Conservation (phyloP, 2,329 filamentous ascomycete genomes). For the Sporothrix brunneoviolacea region DNA sequence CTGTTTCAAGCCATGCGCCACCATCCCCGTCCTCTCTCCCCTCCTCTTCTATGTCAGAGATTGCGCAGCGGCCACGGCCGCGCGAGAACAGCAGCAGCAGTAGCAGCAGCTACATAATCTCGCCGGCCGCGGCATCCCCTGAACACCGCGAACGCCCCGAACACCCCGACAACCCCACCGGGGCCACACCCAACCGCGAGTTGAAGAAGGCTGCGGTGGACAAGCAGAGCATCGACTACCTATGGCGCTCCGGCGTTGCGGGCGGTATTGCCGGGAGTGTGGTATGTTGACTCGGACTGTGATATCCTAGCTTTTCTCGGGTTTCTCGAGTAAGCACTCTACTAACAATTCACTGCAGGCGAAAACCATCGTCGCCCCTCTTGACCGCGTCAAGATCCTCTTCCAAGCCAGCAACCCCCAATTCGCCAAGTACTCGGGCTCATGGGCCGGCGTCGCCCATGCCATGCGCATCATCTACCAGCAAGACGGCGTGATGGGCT, state of each 20-base stretch:
- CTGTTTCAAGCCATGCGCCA: constrained; percentile 47
- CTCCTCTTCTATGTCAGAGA: constrained; percentile 43
- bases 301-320: no score
- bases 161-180: constrained; percentile 1
- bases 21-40: constrained; percentile 4
- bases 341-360: constrained; percentile 49
- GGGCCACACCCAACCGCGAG: constrained; percentile 40
- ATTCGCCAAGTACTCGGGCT: constrained; percentile 86
- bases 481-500: constrained; percentile 64
- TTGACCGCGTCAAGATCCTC: constrained; percentile 97
- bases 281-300: constrained; percentile 53
- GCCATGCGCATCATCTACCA: constrained; percentile 80
- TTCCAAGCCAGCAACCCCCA: constrained; percentile 94
- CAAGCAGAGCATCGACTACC: constrained; percentile 74
- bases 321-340: no score
- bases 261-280: constrained; percentile 89
- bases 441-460: constrained; percentile 74
- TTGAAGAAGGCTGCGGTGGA: constrained; percentile 44
- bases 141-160: no score
- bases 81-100: constrained; percentile 27
- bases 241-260: constrained; percentile 75
- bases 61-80: constrained; percentile 34
- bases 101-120: neutral
- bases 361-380: constrained; percentile 90
- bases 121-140: no score